These are phyloP conservation scores for Colletotrichum sp. DNA, from an alignment of 2,329 filamentous ascomycete genomes.

Conservation along the genomic window DNA sequence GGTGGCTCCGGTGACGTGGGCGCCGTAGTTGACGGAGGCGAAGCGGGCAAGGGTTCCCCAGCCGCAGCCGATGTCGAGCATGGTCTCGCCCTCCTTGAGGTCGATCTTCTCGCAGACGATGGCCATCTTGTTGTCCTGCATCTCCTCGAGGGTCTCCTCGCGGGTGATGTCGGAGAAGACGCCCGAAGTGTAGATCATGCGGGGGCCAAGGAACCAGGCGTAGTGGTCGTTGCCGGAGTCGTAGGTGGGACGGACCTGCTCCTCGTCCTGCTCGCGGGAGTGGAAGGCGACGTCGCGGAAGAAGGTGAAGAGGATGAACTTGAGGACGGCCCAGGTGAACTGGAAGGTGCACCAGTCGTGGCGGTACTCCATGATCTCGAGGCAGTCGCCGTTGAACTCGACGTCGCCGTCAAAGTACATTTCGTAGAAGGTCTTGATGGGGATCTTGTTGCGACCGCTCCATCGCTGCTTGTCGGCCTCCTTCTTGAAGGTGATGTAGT, in stretches of 20 bases:
- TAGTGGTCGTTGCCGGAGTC: constrained; percentile 99
- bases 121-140: constrained; percentile 97
- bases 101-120: constrained; percentile 96
- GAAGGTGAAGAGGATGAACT: constrained; percentile 85
- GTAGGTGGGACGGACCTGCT: constrained; percentile 97
- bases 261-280: constrained; percentile 92
- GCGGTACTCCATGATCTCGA: constrained; percentile 90
- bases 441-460: constrained; percentile 79
- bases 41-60: constrained; percentile 97
- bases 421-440: constrained; percentile 94
- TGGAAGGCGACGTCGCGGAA: constrained; percentile 90
- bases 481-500: constrained; percentile 86
- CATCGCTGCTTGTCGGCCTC: constrained; percentile 68
- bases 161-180: constrained; percentile 86
- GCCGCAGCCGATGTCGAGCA: constrained; percentile 96
- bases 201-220: constrained; percentile 95
- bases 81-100: constrained; percentile 77
- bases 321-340: constrained; percentile 86
- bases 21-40: constrained; percentile 90
- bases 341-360: constrained; percentile 97
- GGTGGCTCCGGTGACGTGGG: constrained; percentile 85
- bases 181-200: constrained; percentile 98
- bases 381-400: constrained; percentile 90
- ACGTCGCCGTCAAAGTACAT: constrained; percentile 97
- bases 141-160: constrained; percentile 91